Base-by-base conservation (phyloP, 75 land plant species). In the Picea sitchensis region DNA sequence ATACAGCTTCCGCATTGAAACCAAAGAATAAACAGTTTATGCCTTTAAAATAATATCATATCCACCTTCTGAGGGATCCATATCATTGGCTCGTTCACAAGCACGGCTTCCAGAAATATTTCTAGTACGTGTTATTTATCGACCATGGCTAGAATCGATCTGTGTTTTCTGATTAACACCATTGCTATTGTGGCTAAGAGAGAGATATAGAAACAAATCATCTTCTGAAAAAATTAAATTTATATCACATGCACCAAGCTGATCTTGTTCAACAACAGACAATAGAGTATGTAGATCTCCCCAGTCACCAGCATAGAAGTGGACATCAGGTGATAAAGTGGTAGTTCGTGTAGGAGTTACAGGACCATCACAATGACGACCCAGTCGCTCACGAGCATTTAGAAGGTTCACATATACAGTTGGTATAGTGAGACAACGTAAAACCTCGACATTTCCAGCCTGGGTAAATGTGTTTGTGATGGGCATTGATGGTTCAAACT, bases 331-430 rank as follows among this genome's bases (percentile, higher is more conserved):
- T 9, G 95, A 36, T 63, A 92, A 63, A 20, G 76, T 61, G 12
- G 62, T 62, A 20, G 81, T 80, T 31, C 91, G 78, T 13, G 93
- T 85, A 60, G 92, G 95, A 61, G 26, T 26, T 26, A 26, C 26
- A 26, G 26, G 26, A 26, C 26, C 26, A 26, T 26, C 26, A 26
- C 26, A 84, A 21, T 79, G 91, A 23, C 82, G 83, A 80, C 86
- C 80, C 56, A 86, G 89, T 71, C 78, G 73, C 62, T 92, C 91
- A 2, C 84, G 86, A 58, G 91, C 93, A 65, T 89, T 84, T 64
- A 91, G 91, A 56, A 93, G 93, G 76, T 91, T 93, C 34, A 88
- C 88, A 44, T 84, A 74, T 54, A 93, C 95, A 84, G 88, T 91
- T 56, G 93, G 95, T 44, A 93, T 89, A 1, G 95, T 93, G 59